Evolutionary conservation across 352 stramenopile species (phyloP), one percentile per base, ranked within the genome.

Genomic region (Phytophthora palmivora): DNA sequence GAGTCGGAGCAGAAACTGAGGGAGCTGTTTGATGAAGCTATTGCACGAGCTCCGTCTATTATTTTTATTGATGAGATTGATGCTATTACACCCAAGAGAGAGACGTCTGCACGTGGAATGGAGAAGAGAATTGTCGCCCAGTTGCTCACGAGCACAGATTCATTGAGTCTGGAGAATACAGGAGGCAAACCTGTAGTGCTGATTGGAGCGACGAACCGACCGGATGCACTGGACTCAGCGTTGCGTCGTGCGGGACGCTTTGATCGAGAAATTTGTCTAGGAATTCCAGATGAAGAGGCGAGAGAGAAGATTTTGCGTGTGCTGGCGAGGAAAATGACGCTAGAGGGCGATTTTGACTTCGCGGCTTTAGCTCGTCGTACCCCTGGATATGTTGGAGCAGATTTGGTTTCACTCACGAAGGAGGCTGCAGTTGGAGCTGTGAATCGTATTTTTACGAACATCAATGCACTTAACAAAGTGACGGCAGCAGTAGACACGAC

Each of bases 31-130:
- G 94, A 98, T 58, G 92, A 98, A 67, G 96, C 97, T 0, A 87
- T 98, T 47, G 87, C 75, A 36, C 97, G 98, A 47, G 94, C 91
- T 47, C 96, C 91, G 58, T 94, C 97, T 7, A 98, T 99, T 70
- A 92, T 99, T 56, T 99, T 99, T 70, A 98, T 99, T 63, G 96
- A 99, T 61, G 96, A 98, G 70, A 96, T 99, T 71, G 96, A 99
- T 65, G 97, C 95, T 7, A 98, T 99, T 80, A 97, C 95, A 16
- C 94, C 95, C 15, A 97, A 98, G 72, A 77, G 96, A 57, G 96
- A 98, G 68, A 97, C 82, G 5, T 94, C 91, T 28, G 89, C 91
- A 36, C 91, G 94, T 37, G 94, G 98, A 55, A 97, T 98, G 91
- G 97, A 99, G 78, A 98, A 98, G 74, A 79, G 96, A 43, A 98